A percentile compares a stretch with the other conserved stretches of the same genome.
These are phyloP conservation scores for Helotiales sp. DNA, from an alignment of 2,329 filamentous ascomycete genomes.

Conservation along the genomic window DNA sequence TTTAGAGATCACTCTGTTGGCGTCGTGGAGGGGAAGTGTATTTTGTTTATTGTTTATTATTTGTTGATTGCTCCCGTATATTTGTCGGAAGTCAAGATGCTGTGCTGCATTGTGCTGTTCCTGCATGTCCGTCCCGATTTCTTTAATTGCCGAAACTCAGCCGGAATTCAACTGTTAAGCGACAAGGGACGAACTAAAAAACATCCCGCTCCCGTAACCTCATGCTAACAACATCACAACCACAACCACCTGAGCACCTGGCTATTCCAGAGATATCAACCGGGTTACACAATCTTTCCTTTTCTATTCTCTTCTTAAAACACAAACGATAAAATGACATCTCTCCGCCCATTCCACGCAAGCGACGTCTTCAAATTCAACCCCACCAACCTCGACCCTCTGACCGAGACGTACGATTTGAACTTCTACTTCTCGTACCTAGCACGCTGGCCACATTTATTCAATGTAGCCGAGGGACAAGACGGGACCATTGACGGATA, in stretches of 20 bases:
- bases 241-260: background rate
- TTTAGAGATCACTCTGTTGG: background rate
- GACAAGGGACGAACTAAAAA: background rate
- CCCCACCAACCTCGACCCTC: constrained; percentile 90
- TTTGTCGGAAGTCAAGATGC: background rate
- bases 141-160: background rate
- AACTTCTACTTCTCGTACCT: constrained; percentile 96
- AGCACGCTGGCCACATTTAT: constrained; percentile 92
- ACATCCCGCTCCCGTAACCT: constrained; percentile 2
- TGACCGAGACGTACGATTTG: constrained; percentile 98
- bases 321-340: constrained; percentile 64
- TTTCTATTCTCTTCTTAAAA: too few relatives aligned
- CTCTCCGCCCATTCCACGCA: constrained; percentile 83
- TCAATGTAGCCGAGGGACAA: constrained; percentile 86
- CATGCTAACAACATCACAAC: background rate
- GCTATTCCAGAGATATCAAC: too few relatives aligned
- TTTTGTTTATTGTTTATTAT: background rate
- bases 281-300: too few relatives aligned
- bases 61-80: background rate
- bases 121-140: background rate
- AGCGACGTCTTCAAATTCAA: constrained; percentile 88
- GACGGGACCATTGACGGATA: constrained; percentile 93
- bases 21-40: background rate
- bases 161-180: background rate
- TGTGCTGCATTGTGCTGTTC: background rate